Base-by-base conservation (phyloP, 768 basidiomycete species). In the Calocera viscosa region DNA sequence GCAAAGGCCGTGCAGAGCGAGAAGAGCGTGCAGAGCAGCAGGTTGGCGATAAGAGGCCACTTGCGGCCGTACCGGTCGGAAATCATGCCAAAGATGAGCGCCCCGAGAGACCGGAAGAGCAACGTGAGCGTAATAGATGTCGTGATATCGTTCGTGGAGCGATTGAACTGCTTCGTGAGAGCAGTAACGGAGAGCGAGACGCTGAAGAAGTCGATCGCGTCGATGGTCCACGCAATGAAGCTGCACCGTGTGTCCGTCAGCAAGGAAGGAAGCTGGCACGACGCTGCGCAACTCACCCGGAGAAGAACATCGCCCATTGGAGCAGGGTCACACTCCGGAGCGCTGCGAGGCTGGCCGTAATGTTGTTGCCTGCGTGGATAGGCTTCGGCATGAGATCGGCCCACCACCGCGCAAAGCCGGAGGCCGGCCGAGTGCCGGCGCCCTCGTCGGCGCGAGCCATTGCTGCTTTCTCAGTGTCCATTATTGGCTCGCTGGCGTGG, bases 21-120 rank as follows among this genome's bases (percentile, higher is more conserved):
- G 65, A 96, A 83, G 2, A 82, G 74, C 16, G 83, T 80, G 68
- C 91, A 83, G 60, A 94, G 73, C 28, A 91, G 49, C 24, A 94
- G 80, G 74, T 93, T 94, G 69, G 72, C 69, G 32, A 95, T 84
- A 2, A 94, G 80, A 2, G 93, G 93, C 93, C 93, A 98, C 80
- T 94, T 95, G 32, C 94, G 83, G 2, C 94, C 94, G 74, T 80
- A 95, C 2, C 94, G 84, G 74, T 96, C 94, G 1, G 89, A 89
- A n/a, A 88, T 71, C 47, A 93, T 74, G 53, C 92, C 93, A 35
- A 71, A 69, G 19, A 68, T 64, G 47, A 70, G 40, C 1, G 75
- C 77, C 1, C 78, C 78, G 64, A 83, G 78, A 2, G 90, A 88
- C 68, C 94, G 85, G 80, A 97, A 89, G n/a, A 98, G 83, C 0